Base-by-base conservation (phyloP, 2,329 filamentous ascomycete species). In the Aotearoamyces nothofagi region DNA sequence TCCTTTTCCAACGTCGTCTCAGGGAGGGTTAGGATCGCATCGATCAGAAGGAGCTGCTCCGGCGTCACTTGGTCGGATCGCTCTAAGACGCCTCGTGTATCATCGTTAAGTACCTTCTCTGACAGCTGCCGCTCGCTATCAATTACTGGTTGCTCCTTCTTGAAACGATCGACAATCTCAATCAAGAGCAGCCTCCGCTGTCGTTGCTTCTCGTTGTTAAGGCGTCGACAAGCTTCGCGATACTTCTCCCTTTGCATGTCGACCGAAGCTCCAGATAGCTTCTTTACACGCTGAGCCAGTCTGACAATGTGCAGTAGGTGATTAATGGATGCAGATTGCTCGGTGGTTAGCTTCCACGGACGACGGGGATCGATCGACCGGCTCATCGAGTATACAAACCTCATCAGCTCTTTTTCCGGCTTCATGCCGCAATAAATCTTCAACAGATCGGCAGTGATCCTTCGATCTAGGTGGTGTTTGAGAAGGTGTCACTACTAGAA, bases 311-410 rank as follows among this genome's bases (percentile, higher is more conserved):
- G 31, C 20, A 15, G 23, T 11, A 36, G 24, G 15, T 16, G 2
- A 24, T 49, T 41, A 10, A 47, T 34, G 5, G 32, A 44, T 10
- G 28, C 22, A 24, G 33, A 39, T 37, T 49, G 35, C 17, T 36
- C 27, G 4, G 30, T 33, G 5, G 37, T 47, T 16, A 46, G 34
- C 20, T 39, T 32, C 24, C 36, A 26, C 22, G 36, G 40, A 6
- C 37, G 33, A 22, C 30, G 23, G 11, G 33, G 39, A 36, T 48
- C 35, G 20, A 48, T 42, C 12, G 33, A 41, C 9, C 32, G 36
- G 27, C 38, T 39, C 23, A 47, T 46, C 17, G 33, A 36, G 27
- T 24, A 41, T 23, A 36, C 34, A 13, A 35, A 35, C 20, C 33
- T 28, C 29, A 47, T 49, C 12, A 46, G 33, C 13, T 40, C 32